These are phyloP conservation scores for Talaromyces sp. DNA, from an alignment of 2,329 filamentous ascomycete species.

Conservation along the genomic window DNA sequence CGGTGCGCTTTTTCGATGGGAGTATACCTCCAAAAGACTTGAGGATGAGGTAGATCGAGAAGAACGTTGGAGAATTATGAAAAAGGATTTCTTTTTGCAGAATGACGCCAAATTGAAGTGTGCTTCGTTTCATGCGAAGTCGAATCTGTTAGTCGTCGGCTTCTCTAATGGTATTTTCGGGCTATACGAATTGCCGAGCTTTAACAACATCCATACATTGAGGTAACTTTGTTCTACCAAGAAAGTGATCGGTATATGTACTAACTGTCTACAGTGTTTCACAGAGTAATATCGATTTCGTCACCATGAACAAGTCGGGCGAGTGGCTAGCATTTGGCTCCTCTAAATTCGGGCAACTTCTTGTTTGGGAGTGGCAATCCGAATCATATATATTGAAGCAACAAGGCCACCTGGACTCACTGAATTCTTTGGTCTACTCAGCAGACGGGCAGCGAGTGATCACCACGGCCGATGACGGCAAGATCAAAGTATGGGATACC, in stretches of 20 bases:
- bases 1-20: slow-evolving; percentile 93
- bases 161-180: slow-evolving; percentile 94
- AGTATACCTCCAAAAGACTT: slow-evolving; percentile 65
- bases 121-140: slow-evolving; percentile 79
- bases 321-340: slow-evolving; percentile 98
- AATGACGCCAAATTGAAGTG: slow-evolving; percentile 81
- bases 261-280: slow-evolving; percentile 67
- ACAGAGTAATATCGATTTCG: slow-evolving; percentile 91
- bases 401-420: slow-evolving; percentile 92
- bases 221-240: slow-evolving; percentile 38
- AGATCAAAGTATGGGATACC: slow-evolving; percentile 98
- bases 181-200: slow-evolving; percentile 92
- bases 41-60: slow-evolving; percentile 62
- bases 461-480: slow-evolving; percentile 92
- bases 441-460: slow-evolving; percentile 91
- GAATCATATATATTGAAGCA: slow-evolving; percentile 99
- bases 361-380: slow-evolving; percentile 99
- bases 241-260: not conserved
- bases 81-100: slow-evolving; percentile 91
- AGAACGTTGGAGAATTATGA: slow-evolving; percentile 84
- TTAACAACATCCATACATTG: slow-evolving; percentile 87
- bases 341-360: slow-evolving; percentile 87
- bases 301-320: slow-evolving; percentile 88
- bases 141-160: slow-evolving; percentile 90
- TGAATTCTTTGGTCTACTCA: slow-evolving; percentile 90